Conservation (phyloP, 75 land plant species). For the Pinus taeda region DNA sequence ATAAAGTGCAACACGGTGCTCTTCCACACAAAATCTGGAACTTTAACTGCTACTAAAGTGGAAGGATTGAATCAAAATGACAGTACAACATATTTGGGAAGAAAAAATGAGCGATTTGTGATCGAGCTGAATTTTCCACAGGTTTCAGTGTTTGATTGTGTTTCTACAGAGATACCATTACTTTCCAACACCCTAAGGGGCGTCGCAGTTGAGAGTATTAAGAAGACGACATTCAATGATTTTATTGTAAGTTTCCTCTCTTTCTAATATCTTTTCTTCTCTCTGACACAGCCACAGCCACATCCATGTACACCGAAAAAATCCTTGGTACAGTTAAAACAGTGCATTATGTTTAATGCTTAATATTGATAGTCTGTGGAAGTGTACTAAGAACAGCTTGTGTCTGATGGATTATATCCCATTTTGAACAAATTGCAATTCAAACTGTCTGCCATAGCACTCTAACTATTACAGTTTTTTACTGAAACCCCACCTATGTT, state of each 20-base stretch:
- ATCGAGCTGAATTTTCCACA: slow-evolving; percentile 69
- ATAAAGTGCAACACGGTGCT: slow-evolving; percentile 29
- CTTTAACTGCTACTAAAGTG: slow-evolving; percentile 49
- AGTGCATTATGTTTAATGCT: not conserved
- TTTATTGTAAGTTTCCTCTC: slow-evolving; percentile 34
- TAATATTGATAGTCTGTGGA: not conserved
- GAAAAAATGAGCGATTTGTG: slow-evolving; percentile 11
- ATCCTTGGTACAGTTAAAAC: not conserved
- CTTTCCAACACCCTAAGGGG: slow-evolving; percentile 48
- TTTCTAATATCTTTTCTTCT: not conserved
- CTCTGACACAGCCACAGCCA: not conserved
- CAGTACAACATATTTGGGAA: not conserved
- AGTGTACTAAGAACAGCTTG: not conserved
- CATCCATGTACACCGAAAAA: not conserved
- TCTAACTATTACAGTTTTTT: too few relatives aligned
- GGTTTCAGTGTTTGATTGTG: slow-evolving; percentile 24
- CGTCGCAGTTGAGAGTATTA: slow-evolving; percentile 19
- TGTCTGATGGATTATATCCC: not conserved
- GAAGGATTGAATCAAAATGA: slow-evolving; percentile 6
- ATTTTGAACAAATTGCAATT: not conserved
- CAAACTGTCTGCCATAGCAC: too few relatives aligned
- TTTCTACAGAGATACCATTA: slow-evolving; percentile 22
- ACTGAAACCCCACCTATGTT: too few relatives aligned
- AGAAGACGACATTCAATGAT: slow-evolving; percentile 32
- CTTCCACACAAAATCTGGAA: slow-evolving; percentile 57